Evolutionary conservation across 805 yeast species (phyloP).

Genomic region (Ogataea allantospora): DNA sequence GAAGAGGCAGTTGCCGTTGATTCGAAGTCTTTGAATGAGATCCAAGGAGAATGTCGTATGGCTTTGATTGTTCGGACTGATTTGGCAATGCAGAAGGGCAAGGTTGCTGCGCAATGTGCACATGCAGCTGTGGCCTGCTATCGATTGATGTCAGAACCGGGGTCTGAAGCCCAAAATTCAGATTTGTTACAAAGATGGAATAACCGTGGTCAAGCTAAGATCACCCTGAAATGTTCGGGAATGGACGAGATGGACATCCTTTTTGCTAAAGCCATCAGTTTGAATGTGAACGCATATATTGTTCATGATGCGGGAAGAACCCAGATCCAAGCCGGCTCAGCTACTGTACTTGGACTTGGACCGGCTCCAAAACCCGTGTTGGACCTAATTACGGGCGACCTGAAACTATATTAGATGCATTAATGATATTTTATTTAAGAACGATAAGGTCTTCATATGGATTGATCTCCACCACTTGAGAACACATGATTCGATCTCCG

Average conservation of each 20-base stretch:
- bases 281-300: constrained; percentile 74
- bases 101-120: constrained; percentile 95
- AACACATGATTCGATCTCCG: constrained; percentile 49
- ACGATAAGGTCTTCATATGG: constrained; percentile 39
- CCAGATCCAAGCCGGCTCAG: constrained; percentile 93
- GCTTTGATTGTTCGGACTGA: constrained; percentile 86
- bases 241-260: constrained; percentile 72
- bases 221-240: constrained; percentile 72
- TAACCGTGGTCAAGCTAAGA: constrained; percentile 86
- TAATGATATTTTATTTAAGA: constrained; percentile 23
- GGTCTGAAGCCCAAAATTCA: constrained; percentile 57
- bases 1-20: constrained; percentile 51
- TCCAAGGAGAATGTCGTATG: constrained; percentile 83
- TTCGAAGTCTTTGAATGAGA: constrained; percentile 56
- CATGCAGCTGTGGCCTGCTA: constrained; percentile 96
- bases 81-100: constrained; percentile 89
- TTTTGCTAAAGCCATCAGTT: constrained; percentile 75
- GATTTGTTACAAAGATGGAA: constrained; percentile 74
- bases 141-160: constrained; percentile 56
- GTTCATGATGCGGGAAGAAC: constrained; percentile 98
- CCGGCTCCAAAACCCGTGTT: constrained; percentile 86
- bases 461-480: constrained; percentile 43
- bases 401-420: constrained; percentile 59
- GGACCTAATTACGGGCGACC: constrained; percentile 77
- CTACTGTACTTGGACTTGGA: constrained; percentile 94